phyloP scores from a whole-genome alignment of 1,284 basidiomycete genomes.

The Cryptococcus wingfieldii region DNA sequence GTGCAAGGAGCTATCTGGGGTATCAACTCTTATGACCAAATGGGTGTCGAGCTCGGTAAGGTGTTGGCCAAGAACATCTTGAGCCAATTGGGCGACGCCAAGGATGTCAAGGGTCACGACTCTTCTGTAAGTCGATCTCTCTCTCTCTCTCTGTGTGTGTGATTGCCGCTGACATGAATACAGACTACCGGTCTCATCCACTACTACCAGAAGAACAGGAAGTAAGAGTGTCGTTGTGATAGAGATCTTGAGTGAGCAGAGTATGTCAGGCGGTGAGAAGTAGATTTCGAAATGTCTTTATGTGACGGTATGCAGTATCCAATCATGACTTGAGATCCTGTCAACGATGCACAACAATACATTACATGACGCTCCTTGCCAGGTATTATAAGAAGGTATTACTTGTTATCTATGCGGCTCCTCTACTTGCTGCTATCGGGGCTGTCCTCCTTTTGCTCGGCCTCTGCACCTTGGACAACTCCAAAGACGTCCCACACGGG shows the following conservation, averaged over 20 bases:
- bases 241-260: background rate
- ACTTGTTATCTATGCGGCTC: background rate
- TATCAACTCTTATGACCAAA: conserved; percentile 84
- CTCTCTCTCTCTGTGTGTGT: background rate
- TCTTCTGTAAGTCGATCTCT: conserved; percentile 63
- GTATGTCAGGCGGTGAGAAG: no score
- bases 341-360: background rate
- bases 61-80: conserved; percentile 94
- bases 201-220: conserved; percentile 81
- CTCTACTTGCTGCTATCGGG: background rate
- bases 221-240: conserved; percentile 18
- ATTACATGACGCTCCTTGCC: background rate
- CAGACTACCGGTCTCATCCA: conserved; percentile 90
- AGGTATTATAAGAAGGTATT: background rate
- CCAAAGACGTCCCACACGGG: conserved; percentile 31
- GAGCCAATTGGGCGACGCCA: conserved; percentile 73
- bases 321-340: background rate
- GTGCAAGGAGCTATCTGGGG: conserved; percentile 96
- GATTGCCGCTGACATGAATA: conserved; percentile 6
- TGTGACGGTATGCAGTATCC: background rate
- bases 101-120: conserved; percentile 85
- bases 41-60: conserved; percentile 92
- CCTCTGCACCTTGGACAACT: conserved; percentile 3
- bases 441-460: background rate
- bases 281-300: background rate